Percentiles rank a stretch among this genome's conserved stretches.
Evolutionary conservation across 2,329 filamentous ascomycete species (phyloP).

Genomic region (Fusarium vanettenii): DNA sequence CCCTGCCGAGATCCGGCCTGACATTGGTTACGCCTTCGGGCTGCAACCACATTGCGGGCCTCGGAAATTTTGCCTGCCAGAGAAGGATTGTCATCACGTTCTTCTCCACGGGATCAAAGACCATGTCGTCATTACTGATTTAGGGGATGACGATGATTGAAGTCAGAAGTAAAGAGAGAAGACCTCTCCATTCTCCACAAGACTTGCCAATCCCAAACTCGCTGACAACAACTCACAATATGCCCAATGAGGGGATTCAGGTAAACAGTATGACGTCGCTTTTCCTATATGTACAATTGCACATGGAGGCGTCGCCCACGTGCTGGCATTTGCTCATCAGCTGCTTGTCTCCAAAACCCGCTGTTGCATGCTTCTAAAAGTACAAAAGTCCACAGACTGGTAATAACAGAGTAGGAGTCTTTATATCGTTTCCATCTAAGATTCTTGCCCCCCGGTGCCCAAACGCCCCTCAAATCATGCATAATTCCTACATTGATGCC

Average conservation of each 20-base stretch:
- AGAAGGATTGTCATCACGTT: background rate
- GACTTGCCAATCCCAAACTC: background rate
- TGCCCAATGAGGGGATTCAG: conserved; percentile 1
- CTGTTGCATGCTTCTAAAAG: conserved; percentile 45
- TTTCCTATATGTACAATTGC: conserved; percentile 43
- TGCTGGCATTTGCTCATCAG: conserved; percentile 24
- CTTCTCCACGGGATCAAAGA: conserved; percentile 10
- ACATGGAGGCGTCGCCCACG: conserved; percentile 37
- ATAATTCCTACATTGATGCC: conserved; percentile 11
- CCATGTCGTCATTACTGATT: conserved; percentile 7
- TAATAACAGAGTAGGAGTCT: conserved; percentile 47
- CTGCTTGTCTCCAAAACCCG: conserved; percentile 24
- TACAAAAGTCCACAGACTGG: conserved; percentile 40
- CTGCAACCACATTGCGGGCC: conserved; percentile 35
- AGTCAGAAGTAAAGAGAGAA: background rate
- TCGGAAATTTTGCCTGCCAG: conserved; percentile 24
- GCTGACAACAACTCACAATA: conserved; percentile 8
- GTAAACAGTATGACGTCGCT: conserved; percentile 31
- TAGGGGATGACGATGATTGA: background rate
- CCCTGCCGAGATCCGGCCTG: conserved; percentile 15
- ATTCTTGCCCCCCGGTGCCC: conserved; percentile 40
- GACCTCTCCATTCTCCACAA: background rate
- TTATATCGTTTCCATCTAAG: conserved; percentile 46
- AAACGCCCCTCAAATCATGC: conserved; percentile 43
- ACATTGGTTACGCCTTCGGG: conserved; percentile 11